phyloP scores from a whole-genome alignment of 108 stramenopile species.

The Skeletonema grethae region DNA sequence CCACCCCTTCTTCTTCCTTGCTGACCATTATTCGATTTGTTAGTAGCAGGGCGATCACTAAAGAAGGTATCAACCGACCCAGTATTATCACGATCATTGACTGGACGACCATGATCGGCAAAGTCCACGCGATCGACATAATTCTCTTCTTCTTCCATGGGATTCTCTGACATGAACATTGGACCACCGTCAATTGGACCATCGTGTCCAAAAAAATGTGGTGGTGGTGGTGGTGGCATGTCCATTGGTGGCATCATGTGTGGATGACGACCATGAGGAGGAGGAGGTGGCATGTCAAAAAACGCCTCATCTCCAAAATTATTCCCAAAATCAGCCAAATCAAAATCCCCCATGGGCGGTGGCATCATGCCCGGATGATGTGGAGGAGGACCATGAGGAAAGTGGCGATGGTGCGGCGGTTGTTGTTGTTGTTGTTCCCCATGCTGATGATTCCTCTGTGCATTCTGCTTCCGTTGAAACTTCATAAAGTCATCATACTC shows the following conservation, averaged over 20 bases:
- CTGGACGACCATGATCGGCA: neutral
- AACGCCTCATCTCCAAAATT: neutral
- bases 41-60: neutral
- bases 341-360: too few species aligned
- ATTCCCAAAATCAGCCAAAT: too few species aligned
- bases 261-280: neutral
- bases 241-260: too few species aligned
- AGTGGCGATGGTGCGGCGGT: too few species aligned
- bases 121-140: neutral
- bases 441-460: too few species aligned
- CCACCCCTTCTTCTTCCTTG: conserved; percentile 15
- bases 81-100: conserved; percentile 1
- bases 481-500: too few species aligned
- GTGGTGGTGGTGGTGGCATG: neutral
- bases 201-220: neutral
- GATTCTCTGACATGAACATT: neutral
- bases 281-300: neutral
- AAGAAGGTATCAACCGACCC: neutral
- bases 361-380: too few species aligned
- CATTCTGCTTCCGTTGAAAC: too few species aligned
- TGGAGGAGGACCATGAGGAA: too few species aligned
- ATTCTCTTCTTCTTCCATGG: conserved; percentile 1
- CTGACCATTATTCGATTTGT: neutral
- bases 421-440: too few species aligned
- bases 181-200: neutral